phyloP scores from a whole-genome alignment of 352 stramenopile genomes.

The Sclerospora graminicola region DNA sequence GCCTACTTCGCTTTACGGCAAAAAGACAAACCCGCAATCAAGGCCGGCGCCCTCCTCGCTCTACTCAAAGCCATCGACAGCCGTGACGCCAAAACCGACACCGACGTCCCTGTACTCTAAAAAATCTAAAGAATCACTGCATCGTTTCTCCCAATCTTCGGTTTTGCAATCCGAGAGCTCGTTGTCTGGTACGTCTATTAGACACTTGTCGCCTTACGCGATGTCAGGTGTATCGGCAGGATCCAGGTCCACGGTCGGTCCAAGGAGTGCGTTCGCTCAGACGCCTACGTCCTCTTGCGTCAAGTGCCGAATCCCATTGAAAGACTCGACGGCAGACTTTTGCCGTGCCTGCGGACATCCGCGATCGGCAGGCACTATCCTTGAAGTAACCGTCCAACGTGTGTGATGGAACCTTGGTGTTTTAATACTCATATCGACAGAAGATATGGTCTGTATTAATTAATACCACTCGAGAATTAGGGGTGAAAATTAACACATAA shows the following conservation, averaged over 20 bases:
- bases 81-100: constrained; percentile 11
- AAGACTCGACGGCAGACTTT: constrained; percentile 38
- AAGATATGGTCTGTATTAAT: no score
- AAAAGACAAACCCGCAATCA: constrained; percentile 11
- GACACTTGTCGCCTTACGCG: constrained; percentile 16
- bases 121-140: constrained; percentile 7
- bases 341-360: constrained; percentile 69
- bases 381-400: constrained; percentile 5
- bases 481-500: no score
- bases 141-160: constrained; percentile 16
- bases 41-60: constrained; percentile 11
- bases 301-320: constrained; percentile 46
- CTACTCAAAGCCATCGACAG: constrained; percentile 15
- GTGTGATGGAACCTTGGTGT: no score
- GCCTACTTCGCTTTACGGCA: constrained; percentile 16
- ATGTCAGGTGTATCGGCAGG: constrained; percentile 8
- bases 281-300: constrained; percentile 23
- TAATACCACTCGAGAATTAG: no score
- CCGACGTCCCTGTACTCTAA: constrained; percentile 23
- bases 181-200: constrained; percentile 9
- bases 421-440: no score
- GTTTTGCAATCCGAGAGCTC: constrained; percentile 12
- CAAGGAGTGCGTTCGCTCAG: constrained; percentile 1
- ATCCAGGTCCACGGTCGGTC: neutral
- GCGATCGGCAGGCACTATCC: constrained; percentile 15